phyloP scores from a whole-genome alignment of 1,139 yeast genomes.

The Hyphopichia khmerensis region DNA sequence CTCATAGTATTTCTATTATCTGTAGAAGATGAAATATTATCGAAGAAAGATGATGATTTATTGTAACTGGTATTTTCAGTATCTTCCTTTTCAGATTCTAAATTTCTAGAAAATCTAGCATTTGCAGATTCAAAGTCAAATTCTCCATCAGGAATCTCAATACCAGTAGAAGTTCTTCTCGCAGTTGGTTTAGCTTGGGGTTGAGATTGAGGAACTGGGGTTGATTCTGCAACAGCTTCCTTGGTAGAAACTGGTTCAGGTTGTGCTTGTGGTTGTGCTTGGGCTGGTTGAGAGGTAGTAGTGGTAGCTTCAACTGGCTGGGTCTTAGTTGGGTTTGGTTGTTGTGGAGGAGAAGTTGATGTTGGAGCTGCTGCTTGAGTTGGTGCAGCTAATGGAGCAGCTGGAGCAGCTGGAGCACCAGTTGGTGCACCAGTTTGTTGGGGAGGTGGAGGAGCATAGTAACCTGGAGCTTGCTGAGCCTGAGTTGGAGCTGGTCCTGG shows the following conservation, averaged over 20 bases:
- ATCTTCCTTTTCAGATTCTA: constrained; percentile 24
- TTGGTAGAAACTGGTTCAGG: constrained; percentile 9
- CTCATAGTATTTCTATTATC: constrained; percentile 43
- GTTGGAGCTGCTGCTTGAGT: constrained; percentile 6
- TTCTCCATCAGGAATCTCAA: constrained; percentile 32
- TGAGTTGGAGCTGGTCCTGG: constrained; percentile 22
- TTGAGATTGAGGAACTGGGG: constrained; percentile 11
- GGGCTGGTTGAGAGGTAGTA: background rate
- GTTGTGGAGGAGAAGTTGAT: constrained; percentile 7
- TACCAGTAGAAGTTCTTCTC: constrained; percentile 34
- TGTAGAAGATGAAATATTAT: constrained; percentile 65
- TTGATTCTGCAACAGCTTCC: constrained; percentile 3
- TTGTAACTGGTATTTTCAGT: constrained; percentile 43
- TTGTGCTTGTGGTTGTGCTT: constrained; percentile 9
- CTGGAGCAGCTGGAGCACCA: background rate
- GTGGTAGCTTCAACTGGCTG: constrained; percentile 5
- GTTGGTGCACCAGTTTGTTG: background rate
- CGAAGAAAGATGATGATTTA: constrained; percentile 77
- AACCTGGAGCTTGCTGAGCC: constrained; percentile 14
- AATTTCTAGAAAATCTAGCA: constrained; percentile 54
- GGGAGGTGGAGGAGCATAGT: constrained; percentile 7
- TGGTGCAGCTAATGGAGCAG: constrained; percentile 4
- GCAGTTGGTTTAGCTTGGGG: constrained; percentile 13
- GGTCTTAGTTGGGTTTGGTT: constrained; percentile 9
- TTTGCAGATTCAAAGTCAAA: constrained; percentile 67